These are phyloP conservation scores for Sordaria brevicollis DNA, from an alignment of 495 filamentous ascomycete genomes.

Conservation along the genomic window DNA sequence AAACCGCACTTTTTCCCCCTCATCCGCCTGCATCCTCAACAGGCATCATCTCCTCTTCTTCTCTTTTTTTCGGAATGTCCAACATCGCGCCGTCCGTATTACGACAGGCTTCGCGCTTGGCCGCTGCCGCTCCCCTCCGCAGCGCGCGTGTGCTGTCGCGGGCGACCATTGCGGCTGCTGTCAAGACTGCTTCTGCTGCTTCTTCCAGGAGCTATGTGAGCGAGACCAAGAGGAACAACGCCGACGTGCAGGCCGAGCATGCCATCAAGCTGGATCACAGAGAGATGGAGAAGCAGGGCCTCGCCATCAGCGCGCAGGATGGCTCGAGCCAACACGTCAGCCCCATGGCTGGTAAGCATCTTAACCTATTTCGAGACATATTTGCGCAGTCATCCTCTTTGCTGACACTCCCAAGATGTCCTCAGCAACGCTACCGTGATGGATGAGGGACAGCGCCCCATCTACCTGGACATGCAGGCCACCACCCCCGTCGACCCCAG, in stretches of 20 bases:
- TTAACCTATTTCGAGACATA: not conserved
- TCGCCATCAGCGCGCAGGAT: constrained; percentile 49
- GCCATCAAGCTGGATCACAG: constrained; percentile 77
- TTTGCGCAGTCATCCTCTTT: not conserved
- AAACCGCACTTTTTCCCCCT: constrained; percentile 5
- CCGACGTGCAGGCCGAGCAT: constrained; percentile 73
- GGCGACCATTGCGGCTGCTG: constrained; percentile 25
- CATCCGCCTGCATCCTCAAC: not conserved
- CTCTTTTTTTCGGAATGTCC: constrained; percentile 46
- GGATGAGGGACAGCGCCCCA: constrained; percentile 88
- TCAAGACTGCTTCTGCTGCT: constrained; percentile 10
- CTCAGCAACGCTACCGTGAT: constrained; percentile 87
- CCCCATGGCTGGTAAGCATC: constrained; percentile 56
- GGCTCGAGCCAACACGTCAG: constrained; percentile 49
- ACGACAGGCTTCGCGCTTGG: constrained; percentile 69
- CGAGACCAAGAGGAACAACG: constrained; percentile 67
- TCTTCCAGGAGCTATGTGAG: constrained; percentile 63
- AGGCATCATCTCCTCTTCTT: not conserved
- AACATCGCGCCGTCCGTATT: constrained; percentile 58
- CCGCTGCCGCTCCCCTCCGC: constrained; percentile 41
- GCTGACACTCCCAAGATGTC: constrained; percentile 41
- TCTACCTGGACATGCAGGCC: constrained; percentile 98
- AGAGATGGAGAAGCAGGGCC: constrained; percentile 64
- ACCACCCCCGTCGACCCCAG: constrained; percentile 94
- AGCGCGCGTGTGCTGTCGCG: constrained; percentile 31